phyloP scores from a whole-genome alignment of 2,329 filamentous ascomycete genomes.

The Stachybotrys echinatus region DNA sequence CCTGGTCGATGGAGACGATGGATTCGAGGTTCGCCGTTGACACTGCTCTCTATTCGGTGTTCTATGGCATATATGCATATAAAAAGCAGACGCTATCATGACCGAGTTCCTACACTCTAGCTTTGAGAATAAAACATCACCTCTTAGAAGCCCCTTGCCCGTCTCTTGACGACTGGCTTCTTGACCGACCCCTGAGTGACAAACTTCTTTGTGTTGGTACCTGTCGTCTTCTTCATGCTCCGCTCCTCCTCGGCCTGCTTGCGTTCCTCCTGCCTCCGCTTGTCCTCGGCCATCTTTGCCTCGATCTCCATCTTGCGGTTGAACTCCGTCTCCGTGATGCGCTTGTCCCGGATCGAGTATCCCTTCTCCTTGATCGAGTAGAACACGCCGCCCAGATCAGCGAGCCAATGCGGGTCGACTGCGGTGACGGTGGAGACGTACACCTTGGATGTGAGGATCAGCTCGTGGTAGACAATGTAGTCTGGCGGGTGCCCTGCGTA shows the following conservation, averaged over 20 bases:
- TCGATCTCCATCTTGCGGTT: slow-evolving; percentile 92
- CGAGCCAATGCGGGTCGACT: slow-evolving; percentile 95
- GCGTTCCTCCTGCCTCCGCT: slow-evolving; percentile 58
- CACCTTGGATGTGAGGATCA: slow-evolving; percentile 93
- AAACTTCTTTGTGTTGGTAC: slow-evolving; percentile 46
- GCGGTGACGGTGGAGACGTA: slow-evolving; percentile 97
- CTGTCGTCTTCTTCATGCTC: slow-evolving; percentile 32
- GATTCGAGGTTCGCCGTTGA: slow-evolving; percentile 52
- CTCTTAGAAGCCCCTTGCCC: slow-evolving; percentile 50
- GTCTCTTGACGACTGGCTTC: slow-evolving; percentile 53
- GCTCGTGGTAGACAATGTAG: slow-evolving; percentile 96
- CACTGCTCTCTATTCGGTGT: no score
- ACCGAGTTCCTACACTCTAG: no score
- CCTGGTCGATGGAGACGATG: slow-evolving; percentile 59
- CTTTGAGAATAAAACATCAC: no score
- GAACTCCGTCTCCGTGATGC: slow-evolving; percentile 86
- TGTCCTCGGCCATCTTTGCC: slow-evolving; percentile 84
- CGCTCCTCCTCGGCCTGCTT: slow-evolving; percentile 44
- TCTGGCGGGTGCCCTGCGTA: slow-evolving; percentile 95
- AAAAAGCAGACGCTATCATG: neutral
- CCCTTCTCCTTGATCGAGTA: slow-evolving; percentile 98
- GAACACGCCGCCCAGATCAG: slow-evolving; percentile 93
- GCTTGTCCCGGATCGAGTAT: slow-evolving; percentile 80
- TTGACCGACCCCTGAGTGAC: slow-evolving; percentile 57
- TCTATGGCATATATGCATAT: slow-evolving; percentile 1